Evolutionary conservation across 495 filamentous ascomycete genomes (phyloP).

Genomic region (Parachaetomium inaequale): DNA sequence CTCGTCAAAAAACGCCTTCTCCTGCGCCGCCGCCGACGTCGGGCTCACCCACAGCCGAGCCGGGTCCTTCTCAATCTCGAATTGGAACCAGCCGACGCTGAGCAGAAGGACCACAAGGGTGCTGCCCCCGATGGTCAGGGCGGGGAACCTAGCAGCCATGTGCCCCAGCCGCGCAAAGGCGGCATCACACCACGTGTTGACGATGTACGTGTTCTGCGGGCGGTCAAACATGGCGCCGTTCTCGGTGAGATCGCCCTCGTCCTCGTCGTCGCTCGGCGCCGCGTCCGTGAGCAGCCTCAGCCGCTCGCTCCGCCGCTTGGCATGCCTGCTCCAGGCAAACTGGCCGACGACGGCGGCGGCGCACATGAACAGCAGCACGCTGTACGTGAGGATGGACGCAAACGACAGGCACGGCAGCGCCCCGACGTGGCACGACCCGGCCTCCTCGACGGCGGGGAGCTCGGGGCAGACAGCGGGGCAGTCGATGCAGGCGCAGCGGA

Average conservation of each 20-base stretch:
- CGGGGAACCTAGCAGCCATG: conserved; percentile 75
- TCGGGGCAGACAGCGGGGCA: conserved; percentile 80
- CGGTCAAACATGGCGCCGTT: conserved; percentile 66
- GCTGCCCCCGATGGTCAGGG: conserved; percentile 70
- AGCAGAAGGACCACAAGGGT: conserved; percentile 67
- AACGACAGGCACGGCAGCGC: conserved; percentile 87
- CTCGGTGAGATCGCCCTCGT: conserved; percentile 75
- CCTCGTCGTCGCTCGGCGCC: conserved; percentile 82
- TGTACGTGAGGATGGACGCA: conserved; percentile 81
- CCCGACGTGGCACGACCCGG: conserved; percentile 75
- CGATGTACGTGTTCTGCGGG: conserved; percentile 65
- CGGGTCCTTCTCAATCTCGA: conserved; percentile 81
- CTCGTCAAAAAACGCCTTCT: conserved; percentile 92
- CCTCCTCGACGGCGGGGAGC: conserved; percentile 65
- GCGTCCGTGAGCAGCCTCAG: conserved; percentile 83
- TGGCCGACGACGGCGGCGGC: conserved; percentile 66
- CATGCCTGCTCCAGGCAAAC: conserved; percentile 67
- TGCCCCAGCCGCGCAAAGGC: conserved; percentile 81
- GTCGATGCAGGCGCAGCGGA: conserved; percentile 89
- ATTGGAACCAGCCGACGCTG: conserved; percentile 82
- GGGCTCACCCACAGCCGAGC: conserved; percentile 95
- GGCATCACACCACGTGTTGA: conserved; percentile 75
- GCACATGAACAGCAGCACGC: conserved; percentile 63
- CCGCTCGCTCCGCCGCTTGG: conserved; percentile 70
- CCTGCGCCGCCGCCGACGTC: conserved; percentile 80